Evolutionary conservation across 805 yeast genomes (phyloP).

Genomic region (Crinitomyces ghanaensis): DNA sequence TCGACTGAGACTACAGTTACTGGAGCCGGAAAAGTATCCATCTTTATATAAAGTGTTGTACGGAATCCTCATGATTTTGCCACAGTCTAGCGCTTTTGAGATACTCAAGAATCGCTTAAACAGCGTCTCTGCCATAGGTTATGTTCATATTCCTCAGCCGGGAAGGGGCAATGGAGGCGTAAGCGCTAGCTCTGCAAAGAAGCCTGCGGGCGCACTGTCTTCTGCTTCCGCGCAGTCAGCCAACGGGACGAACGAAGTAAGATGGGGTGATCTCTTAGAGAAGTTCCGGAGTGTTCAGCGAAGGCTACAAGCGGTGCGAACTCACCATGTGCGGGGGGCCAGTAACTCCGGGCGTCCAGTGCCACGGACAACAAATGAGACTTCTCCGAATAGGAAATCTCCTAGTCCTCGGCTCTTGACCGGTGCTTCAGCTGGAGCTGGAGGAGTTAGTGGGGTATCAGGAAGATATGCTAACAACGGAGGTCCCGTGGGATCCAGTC

Average conservation of each 20-base stretch:
- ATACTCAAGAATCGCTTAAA: slow-evolving; percentile 66
- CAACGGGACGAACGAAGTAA: slow-evolving; percentile 19
- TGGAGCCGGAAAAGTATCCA: slow-evolving; percentile 77
- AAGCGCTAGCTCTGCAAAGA: slow-evolving; percentile 10
- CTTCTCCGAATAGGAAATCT: too few relatives aligned
- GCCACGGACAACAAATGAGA: slow-evolving; percentile 1
- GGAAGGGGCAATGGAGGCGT: slow-evolving; percentile 9
- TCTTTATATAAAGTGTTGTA: slow-evolving; percentile 76
- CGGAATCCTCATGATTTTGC: slow-evolving; percentile 86
- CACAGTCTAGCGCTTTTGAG: slow-evolving; percentile 87
- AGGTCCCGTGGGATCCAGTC: slow-evolving; percentile 1
- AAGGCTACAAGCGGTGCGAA: slow-evolving; percentile 14
- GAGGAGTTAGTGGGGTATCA: background rate
- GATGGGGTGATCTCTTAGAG: slow-evolving; percentile 35
- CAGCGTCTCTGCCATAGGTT: slow-evolving; percentile 35
- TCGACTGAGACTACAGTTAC: slow-evolving; percentile 70
- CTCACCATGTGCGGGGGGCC: slow-evolving; percentile 8
- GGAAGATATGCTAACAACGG: background rate
- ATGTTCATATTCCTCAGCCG: slow-evolving; percentile 21
- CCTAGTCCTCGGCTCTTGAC: background rate
- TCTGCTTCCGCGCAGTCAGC: slow-evolving; percentile 8
- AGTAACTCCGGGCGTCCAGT: slow-evolving; percentile 1
- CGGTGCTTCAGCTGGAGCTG: background rate
- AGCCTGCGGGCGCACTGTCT: slow-evolving; percentile 9
- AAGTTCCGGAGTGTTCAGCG: slow-evolving; percentile 39